A percentile compares a stretch with the other conserved stretches of the same genome.
Evolutionary conservation across 2,329 filamentous ascomycete genomes (phyloP).

Genomic region (Mollisiaceae sp.): DNA sequence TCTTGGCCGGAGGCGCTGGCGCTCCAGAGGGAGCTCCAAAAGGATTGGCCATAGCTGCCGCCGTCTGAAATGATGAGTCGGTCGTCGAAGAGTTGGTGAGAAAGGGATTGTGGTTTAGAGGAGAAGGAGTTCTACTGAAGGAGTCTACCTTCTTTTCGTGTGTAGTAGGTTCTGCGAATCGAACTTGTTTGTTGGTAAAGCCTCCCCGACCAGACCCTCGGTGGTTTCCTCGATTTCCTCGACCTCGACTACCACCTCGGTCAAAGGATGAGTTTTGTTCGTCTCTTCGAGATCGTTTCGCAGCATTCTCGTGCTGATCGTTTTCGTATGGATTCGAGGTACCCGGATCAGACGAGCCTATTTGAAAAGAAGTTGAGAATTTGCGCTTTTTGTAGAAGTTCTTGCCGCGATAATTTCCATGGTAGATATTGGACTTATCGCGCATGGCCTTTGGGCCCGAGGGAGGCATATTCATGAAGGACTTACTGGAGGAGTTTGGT

Average conservation of each 20-base stretch:
- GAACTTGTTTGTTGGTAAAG: no score
- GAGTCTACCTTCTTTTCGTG: no score
- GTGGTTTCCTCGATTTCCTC: neutral
- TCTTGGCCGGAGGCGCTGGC: neutral
- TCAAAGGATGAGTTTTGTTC: constrained; percentile 27
- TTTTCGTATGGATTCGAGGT: constrained; percentile 37
- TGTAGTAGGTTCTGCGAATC: no score
- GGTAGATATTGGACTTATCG: constrained; percentile 27
- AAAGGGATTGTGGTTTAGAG: no score
- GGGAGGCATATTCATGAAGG: constrained; percentile 21
- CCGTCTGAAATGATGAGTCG: no score
- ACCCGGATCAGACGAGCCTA: constrained; percentile 19
- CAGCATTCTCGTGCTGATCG: constrained; percentile 43
- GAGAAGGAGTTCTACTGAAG: no score
- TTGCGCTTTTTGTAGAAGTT: constrained; percentile 29
- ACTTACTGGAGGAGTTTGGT: constrained; percentile 42
- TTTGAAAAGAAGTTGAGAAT: constrained; percentile 22
- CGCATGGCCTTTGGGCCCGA: constrained; percentile 22
- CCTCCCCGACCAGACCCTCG: no score
- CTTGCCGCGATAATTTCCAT: constrained; percentile 14
- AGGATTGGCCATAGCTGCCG: no score
- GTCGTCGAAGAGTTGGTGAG: no score
- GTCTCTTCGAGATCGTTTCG: constrained; percentile 38
- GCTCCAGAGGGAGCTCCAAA: constrained; percentile 1
- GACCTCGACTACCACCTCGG: constrained; percentile 28